phyloP scores from a whole-genome alignment of 2,329 filamentous ascomycete species.

The Madurella fahalii region DNA sequence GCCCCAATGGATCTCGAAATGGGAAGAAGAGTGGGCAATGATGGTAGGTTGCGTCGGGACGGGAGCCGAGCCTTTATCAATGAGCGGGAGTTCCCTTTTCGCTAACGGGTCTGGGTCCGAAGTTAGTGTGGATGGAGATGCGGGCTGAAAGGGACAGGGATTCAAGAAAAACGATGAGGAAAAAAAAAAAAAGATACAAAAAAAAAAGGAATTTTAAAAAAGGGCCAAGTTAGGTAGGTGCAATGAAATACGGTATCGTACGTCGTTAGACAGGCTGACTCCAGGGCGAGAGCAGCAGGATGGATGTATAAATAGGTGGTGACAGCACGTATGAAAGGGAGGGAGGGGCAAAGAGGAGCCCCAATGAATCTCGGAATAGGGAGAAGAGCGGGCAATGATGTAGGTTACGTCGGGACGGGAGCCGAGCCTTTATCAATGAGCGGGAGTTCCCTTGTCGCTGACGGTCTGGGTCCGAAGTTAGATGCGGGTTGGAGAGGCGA shows the following conservation, averaged over 20 bases:
- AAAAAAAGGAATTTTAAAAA: constrained; percentile 11
- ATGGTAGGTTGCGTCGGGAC: constrained; percentile 22
- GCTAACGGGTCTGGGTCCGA: constrained; percentile 25
- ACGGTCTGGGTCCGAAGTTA: constrained; percentile 26
- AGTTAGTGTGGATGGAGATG: too few species aligned
- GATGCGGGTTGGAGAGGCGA: constrained; percentile 17
- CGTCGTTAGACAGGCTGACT: not conserved
- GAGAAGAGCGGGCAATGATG: constrained; percentile 23
- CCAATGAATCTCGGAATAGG: constrained; percentile 12
- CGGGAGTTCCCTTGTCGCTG: constrained; percentile 28
- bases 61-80: constrained; percentile 23
- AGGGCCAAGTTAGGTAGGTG: not conserved
- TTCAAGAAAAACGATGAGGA: too few species aligned
- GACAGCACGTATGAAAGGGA: constrained; percentile 2
- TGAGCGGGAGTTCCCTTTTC: constrained; percentile 28
- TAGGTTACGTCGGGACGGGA: constrained; percentile 21
- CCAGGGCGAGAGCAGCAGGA: constrained; percentile 5
- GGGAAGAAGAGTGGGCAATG: constrained; percentile 21
- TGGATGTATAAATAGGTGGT: constrained; percentile 15
- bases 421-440: constrained; percentile 24
- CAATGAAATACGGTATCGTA: not conserved
- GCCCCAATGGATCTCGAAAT: constrained; percentile 12
- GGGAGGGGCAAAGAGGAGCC: constrained; percentile 4
- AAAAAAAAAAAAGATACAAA: constrained; percentile 6
- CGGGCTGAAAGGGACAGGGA: constrained; percentile 9